A percentile compares a stretch with the other conserved stretches of the same genome.
phyloP scores from a whole-genome alignment of 495 filamentous ascomycete species.

The Wilcoxina mikolae region DNA sequence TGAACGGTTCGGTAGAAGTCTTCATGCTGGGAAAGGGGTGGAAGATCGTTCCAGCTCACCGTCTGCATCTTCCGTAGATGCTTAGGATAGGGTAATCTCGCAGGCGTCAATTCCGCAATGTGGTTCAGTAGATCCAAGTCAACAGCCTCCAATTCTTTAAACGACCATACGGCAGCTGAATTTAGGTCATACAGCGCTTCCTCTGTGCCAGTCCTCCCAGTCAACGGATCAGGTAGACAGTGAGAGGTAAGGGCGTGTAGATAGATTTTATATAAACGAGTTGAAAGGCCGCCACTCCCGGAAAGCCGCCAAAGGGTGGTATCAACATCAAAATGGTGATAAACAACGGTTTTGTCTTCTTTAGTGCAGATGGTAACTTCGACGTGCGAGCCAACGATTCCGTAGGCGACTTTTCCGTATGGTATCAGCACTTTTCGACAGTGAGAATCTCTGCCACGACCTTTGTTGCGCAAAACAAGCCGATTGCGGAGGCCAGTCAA shows the following conservation, averaged over 20 bases:
- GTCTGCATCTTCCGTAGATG: constrained; percentile 37
- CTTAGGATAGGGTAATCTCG: constrained; percentile 42
- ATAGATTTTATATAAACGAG: constrained; percentile 40
- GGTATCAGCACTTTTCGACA: constrained; percentile 36
- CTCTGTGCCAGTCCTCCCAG: constrained; percentile 46
- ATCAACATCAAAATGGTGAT: constrained; percentile 38
- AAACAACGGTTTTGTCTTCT: constrained; percentile 19
- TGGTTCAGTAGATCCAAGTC: constrained; percentile 31
- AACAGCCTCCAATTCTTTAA: constrained; percentile 31
- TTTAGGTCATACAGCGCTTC: constrained; percentile 39
- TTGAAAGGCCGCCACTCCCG: constrained; percentile 40
- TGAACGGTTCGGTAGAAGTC: constrained; percentile 33
- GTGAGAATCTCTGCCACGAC: constrained; percentile 21
- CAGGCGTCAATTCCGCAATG: constrained; percentile 42
- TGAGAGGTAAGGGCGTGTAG: constrained; percentile 50
- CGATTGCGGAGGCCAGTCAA: constrained; percentile 41
- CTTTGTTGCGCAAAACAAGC: constrained; percentile 35
- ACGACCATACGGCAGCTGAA: constrained; percentile 39
- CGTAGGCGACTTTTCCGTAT: constrained; percentile 30
- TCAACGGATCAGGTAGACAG: constrained; percentile 44
- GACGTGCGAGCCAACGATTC: constrained; percentile 30
- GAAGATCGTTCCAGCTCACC: constrained; percentile 36
- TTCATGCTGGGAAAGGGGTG: constrained; percentile 39
- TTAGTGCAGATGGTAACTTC: constrained; percentile 30
- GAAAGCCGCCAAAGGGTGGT: constrained; percentile 35